A percentile compares a stretch with the other conserved stretches of the same genome.
phyloP scores from a whole-genome alignment of 805 yeast genomes.

The Pichia kluyveri region DNA sequence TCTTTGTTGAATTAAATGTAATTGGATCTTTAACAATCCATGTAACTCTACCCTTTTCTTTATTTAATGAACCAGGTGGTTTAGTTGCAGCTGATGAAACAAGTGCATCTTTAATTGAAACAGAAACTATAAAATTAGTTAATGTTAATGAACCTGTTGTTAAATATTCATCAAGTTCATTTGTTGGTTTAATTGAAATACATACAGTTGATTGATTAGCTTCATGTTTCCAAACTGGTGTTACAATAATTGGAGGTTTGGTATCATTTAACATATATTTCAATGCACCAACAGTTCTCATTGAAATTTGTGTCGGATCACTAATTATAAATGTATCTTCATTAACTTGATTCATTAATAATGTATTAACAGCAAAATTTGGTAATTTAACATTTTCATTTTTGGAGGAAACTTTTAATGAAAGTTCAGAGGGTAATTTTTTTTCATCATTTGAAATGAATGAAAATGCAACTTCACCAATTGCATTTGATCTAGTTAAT shows the following conservation, averaged over 20 bases:
- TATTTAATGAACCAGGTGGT: slow-evolving; percentile 87
- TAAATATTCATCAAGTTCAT: slow-evolving; percentile 30
- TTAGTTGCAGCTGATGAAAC: slow-evolving; percentile 73
- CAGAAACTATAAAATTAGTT: slow-evolving; percentile 53
- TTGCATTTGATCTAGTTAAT: slow-evolving; percentile 47
- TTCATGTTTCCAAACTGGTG: slow-evolving; percentile 89
- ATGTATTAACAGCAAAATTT: slow-evolving; percentile 41
- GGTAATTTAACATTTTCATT: slow-evolving; percentile 31
- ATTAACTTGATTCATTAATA: slow-evolving; percentile 37
- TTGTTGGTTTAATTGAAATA: slow-evolving; percentile 54
- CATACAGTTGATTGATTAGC: slow-evolving; percentile 78
- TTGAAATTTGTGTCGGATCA: slow-evolving; percentile 41
- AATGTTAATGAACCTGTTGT: slow-evolving; percentile 31
- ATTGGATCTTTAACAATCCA: slow-evolving; percentile 57
- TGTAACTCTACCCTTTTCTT: slow-evolving; percentile 75
- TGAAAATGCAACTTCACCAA: slow-evolving; percentile 84
- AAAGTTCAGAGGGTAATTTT: slow-evolving; percentile 33
- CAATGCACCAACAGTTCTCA: slow-evolving; percentile 70
- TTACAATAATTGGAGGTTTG: slow-evolving; percentile 57
- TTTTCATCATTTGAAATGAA: slow-evolving; percentile 33
- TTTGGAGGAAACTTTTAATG: slow-evolving; percentile 30
- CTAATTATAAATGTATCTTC: slow-evolving; percentile 29
- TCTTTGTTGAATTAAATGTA: slow-evolving; percentile 23
- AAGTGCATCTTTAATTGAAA: slow-evolving; percentile 52
- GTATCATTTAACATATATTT: slow-evolving; percentile 55